Evolutionary conservation across 106 monocot species (phyloP).

Genomic region (Dioscorea alata): DNA sequence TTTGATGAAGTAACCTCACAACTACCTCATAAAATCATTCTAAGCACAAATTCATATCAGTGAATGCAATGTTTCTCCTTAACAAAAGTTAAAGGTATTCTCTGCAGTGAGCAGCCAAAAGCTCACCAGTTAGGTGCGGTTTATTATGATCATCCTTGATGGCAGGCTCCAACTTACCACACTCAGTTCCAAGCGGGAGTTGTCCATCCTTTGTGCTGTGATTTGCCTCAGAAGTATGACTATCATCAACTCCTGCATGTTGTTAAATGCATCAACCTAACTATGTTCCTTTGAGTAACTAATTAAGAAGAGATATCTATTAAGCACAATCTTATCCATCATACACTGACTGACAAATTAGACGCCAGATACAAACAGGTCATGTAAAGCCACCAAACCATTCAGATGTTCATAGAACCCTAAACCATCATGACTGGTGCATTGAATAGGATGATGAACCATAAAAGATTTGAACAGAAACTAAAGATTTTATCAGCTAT

Average conservation of each 20-base stretch:
- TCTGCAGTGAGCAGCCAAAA: neutral
- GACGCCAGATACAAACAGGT: too few species aligned
- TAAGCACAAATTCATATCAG: neutral
- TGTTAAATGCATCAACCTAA: neutral
- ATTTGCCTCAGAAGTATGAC: conserved; percentile 1
- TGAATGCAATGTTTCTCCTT: neutral
- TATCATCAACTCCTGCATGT: conserved; percentile 11
- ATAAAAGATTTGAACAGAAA: too few species aligned
- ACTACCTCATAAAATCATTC: neutral
- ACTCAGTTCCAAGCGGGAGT: conserved; percentile 12
- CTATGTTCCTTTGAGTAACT: too few species aligned
- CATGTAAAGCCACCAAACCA: too few species aligned
- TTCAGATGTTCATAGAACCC: too few species aligned
- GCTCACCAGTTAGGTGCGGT: neutral
- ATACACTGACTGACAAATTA: too few species aligned
- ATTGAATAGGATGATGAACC: too few species aligned
- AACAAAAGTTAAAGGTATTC: neutral
- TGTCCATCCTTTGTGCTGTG: conserved; percentile 6
- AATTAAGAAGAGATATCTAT: too few species aligned
- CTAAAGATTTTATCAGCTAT: too few species aligned
- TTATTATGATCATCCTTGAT: conserved; percentile 4
- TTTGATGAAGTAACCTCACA: neutral
- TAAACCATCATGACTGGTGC: too few species aligned
- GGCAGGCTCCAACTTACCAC: conserved; percentile 11
- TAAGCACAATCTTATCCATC: too few species aligned